Evolutionary conservation across 257 asterid species (phyloP).

Genomic region (Nicotiana noctiflora): DNA sequence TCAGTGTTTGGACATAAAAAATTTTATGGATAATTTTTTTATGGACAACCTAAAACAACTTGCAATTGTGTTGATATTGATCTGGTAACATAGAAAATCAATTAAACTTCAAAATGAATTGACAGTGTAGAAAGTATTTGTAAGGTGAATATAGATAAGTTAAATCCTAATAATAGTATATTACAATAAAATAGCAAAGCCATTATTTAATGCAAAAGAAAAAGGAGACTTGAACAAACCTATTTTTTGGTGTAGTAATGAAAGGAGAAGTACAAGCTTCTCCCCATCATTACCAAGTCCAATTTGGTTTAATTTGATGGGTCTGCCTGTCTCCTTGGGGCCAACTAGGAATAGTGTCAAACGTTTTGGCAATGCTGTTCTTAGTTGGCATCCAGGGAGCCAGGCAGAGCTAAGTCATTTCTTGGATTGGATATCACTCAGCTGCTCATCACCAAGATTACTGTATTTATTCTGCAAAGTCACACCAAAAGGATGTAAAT

Average conservation of each 20-base stretch:
- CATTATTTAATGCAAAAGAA: not conserved
- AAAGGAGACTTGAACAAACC: not conserved
- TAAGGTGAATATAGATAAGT: not conserved
- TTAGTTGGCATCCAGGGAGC: slow-evolving; percentile 34
- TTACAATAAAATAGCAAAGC: not conserved
- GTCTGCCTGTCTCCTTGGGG: slow-evolving; percentile 27
- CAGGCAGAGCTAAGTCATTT: slow-evolving; percentile 20
- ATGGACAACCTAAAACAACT: too few species aligned
- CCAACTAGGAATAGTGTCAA: slow-evolving; percentile 27
- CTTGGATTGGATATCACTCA: not conserved
- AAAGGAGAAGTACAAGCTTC: too few species aligned
- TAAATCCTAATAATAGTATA: too few species aligned
- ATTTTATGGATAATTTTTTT: too few species aligned
- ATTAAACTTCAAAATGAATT: too few species aligned
- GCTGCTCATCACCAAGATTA: not conserved
- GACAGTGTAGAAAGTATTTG: not conserved
- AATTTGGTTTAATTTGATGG: not conserved
- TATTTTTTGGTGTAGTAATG: not conserved
- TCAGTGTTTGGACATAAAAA: too few species aligned
- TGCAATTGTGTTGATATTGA: too few species aligned
- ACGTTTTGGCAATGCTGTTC: slow-evolving; percentile 12
- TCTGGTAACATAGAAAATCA: too few species aligned
- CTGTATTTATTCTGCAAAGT: not conserved
- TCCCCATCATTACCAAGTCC: not conserved
- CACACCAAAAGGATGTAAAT: not conserved